phyloP scores from a whole-genome alignment of 257 asterid species.

The Perilla frutescens region DNA sequence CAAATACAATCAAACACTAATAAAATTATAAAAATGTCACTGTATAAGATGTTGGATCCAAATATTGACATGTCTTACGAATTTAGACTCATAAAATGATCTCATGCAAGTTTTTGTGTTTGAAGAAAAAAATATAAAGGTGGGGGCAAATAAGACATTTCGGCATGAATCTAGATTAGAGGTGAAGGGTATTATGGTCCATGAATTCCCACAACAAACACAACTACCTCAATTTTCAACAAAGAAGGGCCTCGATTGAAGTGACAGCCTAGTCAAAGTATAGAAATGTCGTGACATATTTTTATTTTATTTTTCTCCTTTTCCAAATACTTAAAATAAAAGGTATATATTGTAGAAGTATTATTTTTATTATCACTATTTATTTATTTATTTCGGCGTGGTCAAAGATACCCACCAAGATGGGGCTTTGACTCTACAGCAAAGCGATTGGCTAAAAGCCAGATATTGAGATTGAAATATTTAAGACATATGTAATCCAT shows the following conservation, averaged over 20 bases:
- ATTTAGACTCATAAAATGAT: no score
- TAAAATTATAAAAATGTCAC: no score
- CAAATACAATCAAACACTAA: no score
- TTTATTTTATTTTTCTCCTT: background rate
- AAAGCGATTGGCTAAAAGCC: conserved; percentile 28
- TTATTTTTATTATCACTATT: background rate
- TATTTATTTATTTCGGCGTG: conserved; percentile 10
- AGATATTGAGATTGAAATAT: background rate
- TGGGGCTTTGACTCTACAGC: conserved; percentile 45
- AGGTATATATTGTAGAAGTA: background rate
- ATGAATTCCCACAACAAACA: conserved; percentile 23
- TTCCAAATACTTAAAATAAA: conserved; percentile 4
- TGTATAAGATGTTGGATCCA: no score
- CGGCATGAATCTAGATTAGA: background rate
- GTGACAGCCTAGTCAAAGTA: conserved; percentile 66
- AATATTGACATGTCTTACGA: no score
- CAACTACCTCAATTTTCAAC: conserved; percentile 49
- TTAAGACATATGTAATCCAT: conserved; percentile 4
- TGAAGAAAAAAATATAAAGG: background rate
- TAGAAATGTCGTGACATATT: conserved; percentile 33
- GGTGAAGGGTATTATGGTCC: conserved; percentile 36
- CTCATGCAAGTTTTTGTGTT: no score
- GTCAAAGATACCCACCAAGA: conserved; percentile 48
- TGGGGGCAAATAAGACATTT: conserved; percentile 23
- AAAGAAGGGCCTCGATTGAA: conserved; percentile 61